Conservation (phyloP, 495 filamentous ascomycete species). For the Aspergillus carlsbadensis region DNA sequence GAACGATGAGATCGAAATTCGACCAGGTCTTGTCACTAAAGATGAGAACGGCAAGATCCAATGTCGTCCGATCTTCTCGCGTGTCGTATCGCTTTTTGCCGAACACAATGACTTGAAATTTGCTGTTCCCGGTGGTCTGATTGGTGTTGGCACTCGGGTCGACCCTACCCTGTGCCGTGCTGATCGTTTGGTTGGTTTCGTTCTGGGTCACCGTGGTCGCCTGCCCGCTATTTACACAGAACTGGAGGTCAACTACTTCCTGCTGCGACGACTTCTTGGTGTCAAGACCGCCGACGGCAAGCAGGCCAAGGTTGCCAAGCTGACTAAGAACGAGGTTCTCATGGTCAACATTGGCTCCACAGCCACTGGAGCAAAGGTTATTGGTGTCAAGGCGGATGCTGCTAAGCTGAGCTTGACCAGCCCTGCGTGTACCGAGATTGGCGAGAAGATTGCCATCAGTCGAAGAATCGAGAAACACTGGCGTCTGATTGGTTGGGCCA, state of each 20-base stretch:
- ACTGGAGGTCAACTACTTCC: conserved; percentile 98
- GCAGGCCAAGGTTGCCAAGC: conserved; percentile 97
- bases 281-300: conserved; percentile 98
- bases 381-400: conserved; percentile 94
- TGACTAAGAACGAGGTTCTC: conserved; percentile 93
- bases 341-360: conserved; percentile 99
- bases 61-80: conserved; percentile 94
- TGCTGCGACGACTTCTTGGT: conserved; percentile 88
- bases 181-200: conserved; percentile 97
- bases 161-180: conserved; percentile 97
- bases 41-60: conserved; percentile 92
- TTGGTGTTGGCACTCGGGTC: conserved; percentile 94
- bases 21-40: conserved; percentile 91
- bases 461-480: conserved; percentile 99
- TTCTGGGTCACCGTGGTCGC: conserved; percentile 87
- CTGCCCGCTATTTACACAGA: conserved; percentile 95
- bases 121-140: conserved; percentile 93
- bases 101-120: conserved; percentile 98
- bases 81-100: conserved; percentile 91
- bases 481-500: conserved; percentile 97
- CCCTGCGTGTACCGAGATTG: conserved; percentile 89
- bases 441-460: conserved; percentile 95
- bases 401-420: conserved; percentile 86
- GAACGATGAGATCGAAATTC: conserved; percentile 96
- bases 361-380: conserved; percentile 91